These are phyloP conservation scores for Brassica carinata DNA, from an alignment of 345 rosid genomes.

Conservation along the genomic window DNA sequence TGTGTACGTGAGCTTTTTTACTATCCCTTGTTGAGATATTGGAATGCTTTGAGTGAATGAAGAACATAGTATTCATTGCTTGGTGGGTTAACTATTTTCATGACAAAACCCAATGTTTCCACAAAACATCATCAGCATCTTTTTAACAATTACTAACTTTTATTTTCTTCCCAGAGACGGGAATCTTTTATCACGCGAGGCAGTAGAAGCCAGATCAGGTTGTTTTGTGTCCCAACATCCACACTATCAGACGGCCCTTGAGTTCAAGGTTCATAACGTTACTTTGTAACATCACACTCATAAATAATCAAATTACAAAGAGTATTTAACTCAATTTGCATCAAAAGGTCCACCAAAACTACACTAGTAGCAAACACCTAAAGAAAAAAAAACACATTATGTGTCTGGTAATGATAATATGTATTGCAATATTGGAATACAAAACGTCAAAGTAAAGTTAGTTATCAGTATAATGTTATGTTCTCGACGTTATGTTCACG, in stretches of 20 bases:
- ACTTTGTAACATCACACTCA: slow-evolving; percentile 48
- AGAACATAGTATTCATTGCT: neutral
- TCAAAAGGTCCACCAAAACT: neutral
- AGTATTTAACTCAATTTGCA: neutral
- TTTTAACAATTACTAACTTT: neutral
- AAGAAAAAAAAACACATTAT: too few species aligned
- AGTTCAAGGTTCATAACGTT: slow-evolving; percentile 84
- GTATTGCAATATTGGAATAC: neutral
- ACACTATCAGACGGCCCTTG: slow-evolving; percentile 97
- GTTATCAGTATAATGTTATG: too few species aligned
- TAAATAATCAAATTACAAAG: neutral
- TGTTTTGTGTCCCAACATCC: slow-evolving; percentile 99
- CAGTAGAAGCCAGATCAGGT: slow-evolving; percentile 87
- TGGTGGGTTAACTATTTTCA: neutral
- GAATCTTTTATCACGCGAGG: slow-evolving; percentile 97
- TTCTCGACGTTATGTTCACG: too few species aligned
- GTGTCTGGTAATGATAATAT: neutral
- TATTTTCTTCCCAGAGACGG: slow-evolving; percentile 93
- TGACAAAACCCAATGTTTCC: too few species aligned
- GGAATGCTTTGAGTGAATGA: neutral
- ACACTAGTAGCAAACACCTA: too few species aligned
- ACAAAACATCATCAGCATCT: too few species aligned
- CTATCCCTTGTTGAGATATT: neutral
- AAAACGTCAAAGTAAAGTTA: too few species aligned
- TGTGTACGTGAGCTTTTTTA: neutral